These are phyloP conservation scores for Silene uniflora DNA, from an alignment of 148 eudicot genomes.

Conservation along the genomic window DNA sequence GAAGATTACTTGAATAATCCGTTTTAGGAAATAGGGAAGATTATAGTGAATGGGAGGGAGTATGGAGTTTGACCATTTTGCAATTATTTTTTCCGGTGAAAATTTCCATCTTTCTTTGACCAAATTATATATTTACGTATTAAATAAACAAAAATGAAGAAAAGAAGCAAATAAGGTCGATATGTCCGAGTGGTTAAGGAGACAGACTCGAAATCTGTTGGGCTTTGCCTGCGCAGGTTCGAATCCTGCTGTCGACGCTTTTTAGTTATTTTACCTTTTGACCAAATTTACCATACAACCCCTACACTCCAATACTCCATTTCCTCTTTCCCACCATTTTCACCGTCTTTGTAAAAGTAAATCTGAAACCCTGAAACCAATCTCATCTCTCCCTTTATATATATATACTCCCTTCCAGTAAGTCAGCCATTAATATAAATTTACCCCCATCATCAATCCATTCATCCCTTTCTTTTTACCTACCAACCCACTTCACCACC, in stretches of 20 bases:
- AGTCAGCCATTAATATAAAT: neutral
- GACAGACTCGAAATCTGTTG: constrained; percentile 92
- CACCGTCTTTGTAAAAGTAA: neutral
- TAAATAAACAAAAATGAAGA: neutral
- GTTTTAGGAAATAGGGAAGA: too few species aligned
- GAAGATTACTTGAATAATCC: too few species aligned
- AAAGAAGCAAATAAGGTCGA: constrained; percentile 28
- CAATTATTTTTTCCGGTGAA: too few species aligned
- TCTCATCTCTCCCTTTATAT: neutral
- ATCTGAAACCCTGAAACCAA: neutral
- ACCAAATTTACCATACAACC: neutral
- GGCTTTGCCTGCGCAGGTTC: constrained; percentile 99
- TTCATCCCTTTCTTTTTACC: neutral
- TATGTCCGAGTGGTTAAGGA: constrained; percentile 89
- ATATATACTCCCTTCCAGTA: too few species aligned
- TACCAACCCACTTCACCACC: neutral
- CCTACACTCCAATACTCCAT: neutral
- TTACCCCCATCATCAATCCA: neutral
- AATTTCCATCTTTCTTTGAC: too few species aligned
- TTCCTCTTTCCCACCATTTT: neutral
- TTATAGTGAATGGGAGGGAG: too few species aligned
- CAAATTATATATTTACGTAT: too few species aligned
- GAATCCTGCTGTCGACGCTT: constrained; percentile 98
- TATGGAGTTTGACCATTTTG: too few species aligned
- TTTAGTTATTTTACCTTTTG: neutral